Evolutionary conservation across 2,329 filamentous ascomycete genomes (phyloP).

Genomic region (Fusarium drepaniforme): DNA sequence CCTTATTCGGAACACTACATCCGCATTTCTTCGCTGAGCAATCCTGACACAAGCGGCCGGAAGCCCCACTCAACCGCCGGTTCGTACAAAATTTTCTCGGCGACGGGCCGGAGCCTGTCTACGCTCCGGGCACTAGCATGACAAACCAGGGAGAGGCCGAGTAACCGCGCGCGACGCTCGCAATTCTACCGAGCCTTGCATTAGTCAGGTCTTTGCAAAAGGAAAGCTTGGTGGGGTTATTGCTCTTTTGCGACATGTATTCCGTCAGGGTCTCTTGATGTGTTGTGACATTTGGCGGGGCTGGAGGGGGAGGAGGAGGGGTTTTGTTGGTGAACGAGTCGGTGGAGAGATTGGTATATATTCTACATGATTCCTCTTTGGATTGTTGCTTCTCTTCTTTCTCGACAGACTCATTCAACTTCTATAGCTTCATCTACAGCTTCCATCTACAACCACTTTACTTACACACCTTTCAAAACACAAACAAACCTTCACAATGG

Average conservation of each 20-base stretch:
- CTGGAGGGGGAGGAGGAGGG: neutral
- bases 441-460: neutral
- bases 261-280: neutral
- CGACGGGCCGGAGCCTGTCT: neutral
- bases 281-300: neutral
- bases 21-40: constrained; percentile 2
- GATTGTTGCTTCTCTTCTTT: neutral
- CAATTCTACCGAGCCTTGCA: constrained; percentile 1
- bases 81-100: neutral
- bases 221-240: neutral
- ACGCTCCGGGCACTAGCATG: neutral
- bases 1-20: neutral
- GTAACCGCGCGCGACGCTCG: constrained; percentile 17
- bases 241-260: neutral
- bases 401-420: neutral
- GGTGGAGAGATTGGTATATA: constrained; percentile 20
- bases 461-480: constrained; percentile 1
- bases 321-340: neutral
- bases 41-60: constrained; percentile 10
- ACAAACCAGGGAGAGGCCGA: neutral
- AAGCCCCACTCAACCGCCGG: neutral
- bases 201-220: constrained; percentile 10
- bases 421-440: neutral
- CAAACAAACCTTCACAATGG: constrained; percentile 54
- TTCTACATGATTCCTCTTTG: constrained; percentile 4